Evolutionary conservation across 2,329 filamentous ascomycete genomes (phyloP), one percentile per base, ranked within the genome.

Genomic region (Curvularia hawaiiensis): DNA sequence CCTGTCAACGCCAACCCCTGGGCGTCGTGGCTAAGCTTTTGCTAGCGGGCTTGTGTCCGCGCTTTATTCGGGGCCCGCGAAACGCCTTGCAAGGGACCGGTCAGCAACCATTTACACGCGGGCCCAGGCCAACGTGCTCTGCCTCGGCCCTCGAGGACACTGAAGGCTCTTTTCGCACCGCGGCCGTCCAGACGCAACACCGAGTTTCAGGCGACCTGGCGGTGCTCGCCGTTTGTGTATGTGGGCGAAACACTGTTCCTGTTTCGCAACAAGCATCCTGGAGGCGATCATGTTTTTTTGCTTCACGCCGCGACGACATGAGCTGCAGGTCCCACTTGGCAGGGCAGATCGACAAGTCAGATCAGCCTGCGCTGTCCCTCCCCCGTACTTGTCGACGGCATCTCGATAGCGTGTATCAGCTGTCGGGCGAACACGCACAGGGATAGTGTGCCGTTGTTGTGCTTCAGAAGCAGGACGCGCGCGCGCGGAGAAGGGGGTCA

Each of bases 271-370:
- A 10, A 18, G 11, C 18, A 57, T 44, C 54, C 54, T 30, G 33
- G 55, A 26, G 45, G 26, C 53, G 55, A 58, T 58, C 54, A 48
- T 26, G 30, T 43, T 47, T 28, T 40, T 52, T n/a, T 43, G 41
- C 45, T 26, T 54, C 45, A 54, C 11, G 41, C 24, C 24, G 41
- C 48, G 28, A 31, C 30, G 26, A n/a, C n/a, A n/a, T 35, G 35
- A 26, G 54, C 49, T 56, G 49, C 54, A 56, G 54, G 54, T 52
- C 49, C 54, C 43, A 56, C 50, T 44, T 53, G 50, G 44, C 18
- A 40, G 26, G 46, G 22, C 26, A 38, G 30, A 57, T 54, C 51
- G 54, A 24, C 55, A 22, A 11, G 28, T 43, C 41, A 47, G 30
- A 12, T 14, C 18, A 1, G 4, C 3, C 16, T 35, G 14, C 16